Evolutionary conservation across 2,329 filamentous ascomycete species (phyloP).

Genomic region (Stromatinia cepivora): DNA sequence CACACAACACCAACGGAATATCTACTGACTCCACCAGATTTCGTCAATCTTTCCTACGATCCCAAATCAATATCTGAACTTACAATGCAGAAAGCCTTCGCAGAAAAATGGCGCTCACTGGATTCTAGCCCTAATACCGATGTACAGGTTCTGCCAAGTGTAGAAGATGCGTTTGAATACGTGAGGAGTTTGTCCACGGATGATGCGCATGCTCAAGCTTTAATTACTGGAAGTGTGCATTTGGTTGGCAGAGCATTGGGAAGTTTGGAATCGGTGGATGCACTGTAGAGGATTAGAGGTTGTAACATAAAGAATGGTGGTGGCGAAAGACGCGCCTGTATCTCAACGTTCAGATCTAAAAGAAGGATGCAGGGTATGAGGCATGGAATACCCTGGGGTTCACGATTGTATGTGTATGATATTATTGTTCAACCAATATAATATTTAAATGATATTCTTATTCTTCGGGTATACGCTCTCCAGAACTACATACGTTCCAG

Average conservation of each 20-base stretch:
- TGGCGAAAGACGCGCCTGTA: no score
- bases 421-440: conserved; percentile 8
- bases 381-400: not conserved
- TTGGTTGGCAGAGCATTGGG: conserved; percentile 69
- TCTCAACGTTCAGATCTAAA: not conserved
- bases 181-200: conserved; percentile 43
- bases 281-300: conserved; percentile 22
- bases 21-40: conserved; percentile 44
- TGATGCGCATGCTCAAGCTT: conserved; percentile 34
- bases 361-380: not conserved
- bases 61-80: conserved; percentile 49
- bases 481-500: not conserved
- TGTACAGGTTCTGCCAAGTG: conserved; percentile 49
- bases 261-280: conserved; percentile 57
- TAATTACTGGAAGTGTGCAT: conserved; percentile 64
- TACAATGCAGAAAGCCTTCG: conserved; percentile 64
- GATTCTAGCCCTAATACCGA: conserved; percentile 18
- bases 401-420: not conserved
- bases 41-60: conserved; percentile 53
- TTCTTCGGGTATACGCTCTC: not conserved
- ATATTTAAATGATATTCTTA: not conserved
- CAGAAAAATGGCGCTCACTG: conserved; percentile 35
- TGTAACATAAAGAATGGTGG: not conserved
- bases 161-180: conserved; percentile 56
- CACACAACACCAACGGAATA: not conserved